A percentile compares a stretch with the other conserved stretches of the same genome.
phyloP scores from a whole-genome alignment of 768 basidiomycete species.

The Tylopilus felleus region DNA sequence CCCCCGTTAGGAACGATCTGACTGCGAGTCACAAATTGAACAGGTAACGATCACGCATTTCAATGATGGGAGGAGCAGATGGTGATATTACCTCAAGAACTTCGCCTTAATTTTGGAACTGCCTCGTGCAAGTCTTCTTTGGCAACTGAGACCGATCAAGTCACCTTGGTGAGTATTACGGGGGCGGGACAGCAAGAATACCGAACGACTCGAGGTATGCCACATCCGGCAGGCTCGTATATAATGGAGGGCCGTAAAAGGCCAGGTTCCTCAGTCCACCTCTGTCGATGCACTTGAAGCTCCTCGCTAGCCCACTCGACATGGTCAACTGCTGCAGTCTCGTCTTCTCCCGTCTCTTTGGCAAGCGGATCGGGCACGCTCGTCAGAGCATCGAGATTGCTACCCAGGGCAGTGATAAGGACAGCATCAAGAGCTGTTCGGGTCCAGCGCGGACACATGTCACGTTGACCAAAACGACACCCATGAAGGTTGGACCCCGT shows the following conservation, averaged over 20 bases:
- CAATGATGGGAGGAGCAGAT: constrained; percentile 24
- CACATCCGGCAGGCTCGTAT: constrained; percentile 20
- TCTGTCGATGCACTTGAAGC: constrained; percentile 25
- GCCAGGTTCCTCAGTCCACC: constrained; percentile 8
- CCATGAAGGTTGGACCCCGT: constrained; percentile 31
- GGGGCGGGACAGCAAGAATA: constrained; percentile 10
- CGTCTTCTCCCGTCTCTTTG: constrained; percentile 23
- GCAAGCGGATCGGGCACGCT: constrained; percentile 19
- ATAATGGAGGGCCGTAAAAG: constrained; percentile 14
- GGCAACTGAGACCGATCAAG: constrained; percentile 12
- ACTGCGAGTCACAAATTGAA: constrained; percentile 23
- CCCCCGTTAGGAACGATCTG: constrained; percentile 27
- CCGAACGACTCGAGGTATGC: constrained; percentile 16
- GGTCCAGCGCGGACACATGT: constrained; percentile 32
- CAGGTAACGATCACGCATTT: constrained; percentile 33
- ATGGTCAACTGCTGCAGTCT: constrained; percentile 27
- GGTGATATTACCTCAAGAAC: constrained; percentile 34
- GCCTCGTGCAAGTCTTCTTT: constrained; percentile 27
- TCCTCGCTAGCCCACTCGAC: constrained; percentile 15
- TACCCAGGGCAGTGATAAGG: constrained; percentile 20
- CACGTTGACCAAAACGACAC: constrained; percentile 21
- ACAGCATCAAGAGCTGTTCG: constrained; percentile 33
- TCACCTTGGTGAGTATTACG: constrained; percentile 18
- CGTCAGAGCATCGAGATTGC: constrained; percentile 20
- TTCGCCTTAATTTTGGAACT: constrained; percentile 24